phyloP scores from a whole-genome alignment of 129 eudicot species.

The Lonicera japonica region DNA sequence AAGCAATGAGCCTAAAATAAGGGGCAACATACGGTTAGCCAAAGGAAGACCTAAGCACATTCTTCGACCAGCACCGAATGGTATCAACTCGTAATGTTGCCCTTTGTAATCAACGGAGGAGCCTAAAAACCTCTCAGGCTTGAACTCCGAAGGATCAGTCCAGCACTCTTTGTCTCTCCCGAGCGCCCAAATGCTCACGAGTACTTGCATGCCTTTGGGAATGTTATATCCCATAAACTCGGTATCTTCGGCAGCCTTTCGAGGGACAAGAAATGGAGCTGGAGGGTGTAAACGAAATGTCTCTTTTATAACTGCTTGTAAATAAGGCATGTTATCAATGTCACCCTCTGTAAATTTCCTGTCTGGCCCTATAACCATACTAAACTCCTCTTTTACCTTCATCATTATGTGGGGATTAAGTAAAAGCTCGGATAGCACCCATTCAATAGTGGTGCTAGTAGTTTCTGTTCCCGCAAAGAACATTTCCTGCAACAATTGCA shows the following conservation, averaged over 20 bases:
- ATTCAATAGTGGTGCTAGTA: constrained; percentile 25
- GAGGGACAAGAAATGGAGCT: constrained; percentile 19
- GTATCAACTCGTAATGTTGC: constrained; percentile 24
- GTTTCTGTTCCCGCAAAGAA: constrained; percentile 21
- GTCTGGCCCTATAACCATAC: constrained; percentile 6
- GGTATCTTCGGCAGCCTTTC: constrained; percentile 22
- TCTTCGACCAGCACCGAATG: constrained; percentile 38
- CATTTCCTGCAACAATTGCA: constrained; percentile 14
- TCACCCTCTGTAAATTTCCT: constrained; percentile 20
- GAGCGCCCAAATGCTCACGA: constrained; percentile 32
- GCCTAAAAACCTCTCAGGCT: constrained; percentile 33
- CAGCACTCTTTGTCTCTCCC: constrained; percentile 24
- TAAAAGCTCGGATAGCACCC: constrained; percentile 25
- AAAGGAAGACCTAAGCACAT: constrained; percentile 22
- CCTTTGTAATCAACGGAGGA: constrained; percentile 23
- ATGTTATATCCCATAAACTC: constrained; percentile 20
- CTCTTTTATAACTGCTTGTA: constrained; percentile 27
- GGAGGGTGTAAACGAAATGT: constrained; percentile 30
- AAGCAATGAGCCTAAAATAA: constrained; percentile 41
- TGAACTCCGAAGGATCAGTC: constrained; percentile 24
- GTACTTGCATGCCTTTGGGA: constrained; percentile 17
- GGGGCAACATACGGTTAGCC: constrained; percentile 46
- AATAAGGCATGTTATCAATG: constrained; percentile 16
- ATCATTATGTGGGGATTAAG: constrained; percentile 15
- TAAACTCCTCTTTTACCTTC: constrained; percentile 17